Evolutionary conservation across 345 rosid genomes (phyloP), one percentile per base, ranked within the genome.

Genomic region (Bruguiera parviflora): DNA sequence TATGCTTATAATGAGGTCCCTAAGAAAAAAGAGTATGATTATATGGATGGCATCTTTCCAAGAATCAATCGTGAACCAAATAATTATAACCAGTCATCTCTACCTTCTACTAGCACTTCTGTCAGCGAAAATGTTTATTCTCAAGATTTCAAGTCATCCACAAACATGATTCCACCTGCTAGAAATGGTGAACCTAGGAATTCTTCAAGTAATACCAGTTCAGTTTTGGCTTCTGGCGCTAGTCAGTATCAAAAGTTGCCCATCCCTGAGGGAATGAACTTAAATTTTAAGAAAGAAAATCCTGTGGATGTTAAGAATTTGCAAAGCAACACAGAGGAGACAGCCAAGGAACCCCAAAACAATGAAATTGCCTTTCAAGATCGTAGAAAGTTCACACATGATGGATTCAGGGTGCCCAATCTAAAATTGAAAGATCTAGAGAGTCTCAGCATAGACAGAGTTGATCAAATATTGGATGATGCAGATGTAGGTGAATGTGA

Each of bases 401-500:
- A 88, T 71, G 75, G 84, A 70, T 81, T 83, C 72, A 72, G 74
- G 76, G 89, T 84, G 43, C 57, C 70, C 74, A 80, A 84, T 81
- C 74, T 74, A 66, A 88, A 81, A 75, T 63, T 78, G 58, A 87
- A 79, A 82, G 97, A 87, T 78, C 81, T 75, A 11, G 96, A 87
- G 74, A 87, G 85, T 74, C 81, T 87, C 72, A 77, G 71, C 65
- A 53, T 71, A 33, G 74, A 78, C 82, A 82, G 80, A 82, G 75
- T 75, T 68, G 86, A 89, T 71, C 96, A 84, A 74, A 77, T 89
- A 63, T 83, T 90, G 71, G 98, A 90, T 71, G 99, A 92, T 74
- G 97, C 87, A 58, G 94, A 92, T 87, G 95, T 92, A 47, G 85
- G 96, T 67, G 92, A 96, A 77, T 80, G 90, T 84, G 99, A 96